These are phyloP conservation scores for Arbutus unedo DNA, from an alignment of 148 eudicot species.

Conservation along the genomic window DNA sequence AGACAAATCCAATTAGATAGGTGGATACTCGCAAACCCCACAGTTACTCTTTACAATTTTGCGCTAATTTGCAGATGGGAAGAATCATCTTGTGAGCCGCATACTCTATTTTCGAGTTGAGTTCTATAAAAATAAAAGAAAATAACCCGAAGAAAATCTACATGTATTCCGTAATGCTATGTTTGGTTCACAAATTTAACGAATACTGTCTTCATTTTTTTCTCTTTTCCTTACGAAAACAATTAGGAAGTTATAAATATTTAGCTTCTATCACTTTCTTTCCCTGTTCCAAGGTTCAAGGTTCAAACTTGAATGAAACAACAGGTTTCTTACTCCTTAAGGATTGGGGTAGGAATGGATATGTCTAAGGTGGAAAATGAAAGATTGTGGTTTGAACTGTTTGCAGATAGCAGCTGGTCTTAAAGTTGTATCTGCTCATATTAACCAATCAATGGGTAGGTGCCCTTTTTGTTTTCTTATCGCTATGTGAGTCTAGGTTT, in stretches of 20 bases:
- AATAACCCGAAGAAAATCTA: too few species aligned
- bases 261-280: background rate
- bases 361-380: background rate
- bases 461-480: background rate
- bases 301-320: background rate
- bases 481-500: too few species aligned
- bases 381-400: background rate
- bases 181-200: background rate
- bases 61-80: too few species aligned
- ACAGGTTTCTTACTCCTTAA: slow-evolving; percentile 14
- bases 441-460: background rate
- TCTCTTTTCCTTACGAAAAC: background rate
- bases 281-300: background rate
- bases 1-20: too few species aligned
- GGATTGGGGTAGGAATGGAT: background rate
- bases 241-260: background rate
- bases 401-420: too few species aligned
- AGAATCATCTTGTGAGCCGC: background rate
- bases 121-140: too few species aligned
- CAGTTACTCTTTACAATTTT: too few species aligned
- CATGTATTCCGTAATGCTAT: too few species aligned
- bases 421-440: slow-evolving; percentile 9
- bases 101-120: too few species aligned
- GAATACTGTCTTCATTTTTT: background rate
- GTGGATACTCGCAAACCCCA: too few species aligned